Evolutionary conservation across 208 protist genomes (phyloP).

Genomic region (Angomonas desouzai): DNA sequence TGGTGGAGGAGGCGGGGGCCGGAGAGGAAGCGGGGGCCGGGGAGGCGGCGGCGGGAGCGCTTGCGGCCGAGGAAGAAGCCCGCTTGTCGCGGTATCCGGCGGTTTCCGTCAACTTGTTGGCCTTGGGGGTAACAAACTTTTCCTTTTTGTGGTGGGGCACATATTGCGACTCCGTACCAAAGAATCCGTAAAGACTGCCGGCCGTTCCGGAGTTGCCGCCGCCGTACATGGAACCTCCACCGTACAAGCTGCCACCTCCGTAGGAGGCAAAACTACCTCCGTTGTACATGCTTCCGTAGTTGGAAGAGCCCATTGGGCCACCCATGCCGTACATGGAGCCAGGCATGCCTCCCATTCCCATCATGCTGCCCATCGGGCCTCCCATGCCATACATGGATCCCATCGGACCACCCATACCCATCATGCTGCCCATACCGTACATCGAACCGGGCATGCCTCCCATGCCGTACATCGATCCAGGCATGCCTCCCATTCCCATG

Average conservation of each 20-base stretch:
- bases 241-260: slow-evolving; percentile 24
- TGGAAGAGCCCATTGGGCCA: slow-evolving; percentile 19
- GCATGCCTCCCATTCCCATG: slow-evolving; percentile 20
- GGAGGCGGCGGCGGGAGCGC: not conserved
- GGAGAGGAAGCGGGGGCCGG: not conserved
- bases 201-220: no score
- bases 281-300: slow-evolving; percentile 23
- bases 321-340: slow-evolving; percentile 24
- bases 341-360: slow-evolving; percentile 16
- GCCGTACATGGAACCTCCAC: slow-evolving; percentile 22
- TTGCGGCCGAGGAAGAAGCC: not conserved
- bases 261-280: slow-evolving; percentile 20
- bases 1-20: not conserved
- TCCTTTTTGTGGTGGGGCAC: not conserved
- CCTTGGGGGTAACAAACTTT: slow-evolving; percentile 4
- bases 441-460: slow-evolving; percentile 19
- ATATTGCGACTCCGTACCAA: slow-evolving; percentile 11
- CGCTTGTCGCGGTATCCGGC: not conserved
- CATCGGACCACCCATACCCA: slow-evolving; percentile 24
- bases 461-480: slow-evolving; percentile 32
- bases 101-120: slow-evolving; percentile 7
- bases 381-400: slow-evolving; percentile 23
- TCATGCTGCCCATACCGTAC: slow-evolving; percentile 24
- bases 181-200: slow-evolving; percentile 17
- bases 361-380: slow-evolving; percentile 22